phyloP scores from a whole-genome alignment of 2,329 filamentous ascomycete genomes.

The Exophiala bonariae region DNA sequence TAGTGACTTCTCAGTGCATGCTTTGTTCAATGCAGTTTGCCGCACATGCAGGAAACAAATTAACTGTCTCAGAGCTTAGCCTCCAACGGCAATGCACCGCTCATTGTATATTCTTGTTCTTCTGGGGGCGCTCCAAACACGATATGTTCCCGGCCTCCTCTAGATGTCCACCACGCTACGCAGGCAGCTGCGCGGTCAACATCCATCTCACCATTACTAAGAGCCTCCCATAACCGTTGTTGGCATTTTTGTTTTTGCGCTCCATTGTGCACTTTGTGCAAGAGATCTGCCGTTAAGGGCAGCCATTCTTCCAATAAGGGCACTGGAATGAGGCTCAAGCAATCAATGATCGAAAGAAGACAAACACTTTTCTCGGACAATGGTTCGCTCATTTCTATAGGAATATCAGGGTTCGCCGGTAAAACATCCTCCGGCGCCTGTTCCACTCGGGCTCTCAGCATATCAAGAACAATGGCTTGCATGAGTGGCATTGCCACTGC shows the following conservation, averaged over 20 bases:
- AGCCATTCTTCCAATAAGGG: slow-evolving; percentile 78
- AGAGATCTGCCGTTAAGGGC: slow-evolving; percentile 65
- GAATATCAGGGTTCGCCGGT: slow-evolving; percentile 37
- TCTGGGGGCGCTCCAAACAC: slow-evolving; percentile 44
- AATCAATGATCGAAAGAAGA: slow-evolving; percentile 74
- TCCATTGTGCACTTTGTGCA: slow-evolving; percentile 64
- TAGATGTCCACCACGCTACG: slow-evolving; percentile 81
- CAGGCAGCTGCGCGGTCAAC: slow-evolving; percentile 76
- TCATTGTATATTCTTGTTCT: slow-evolving; percentile 51
- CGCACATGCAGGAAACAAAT: neutral
- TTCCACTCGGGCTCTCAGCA: slow-evolving; percentile 66
- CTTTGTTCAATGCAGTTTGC: slow-evolving; percentile 2
- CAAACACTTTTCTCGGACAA: slow-evolving; percentile 80
- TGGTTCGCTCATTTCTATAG: slow-evolving; percentile 31
- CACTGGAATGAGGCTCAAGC: slow-evolving; percentile 71
- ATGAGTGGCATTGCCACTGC: slow-evolving; percentile 72
- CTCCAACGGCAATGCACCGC: slow-evolving; percentile 50
- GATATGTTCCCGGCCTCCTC: slow-evolving; percentile 59
- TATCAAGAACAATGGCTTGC: slow-evolving; percentile 78
- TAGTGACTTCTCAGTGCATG: neutral
- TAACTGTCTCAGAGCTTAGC: slow-evolving; percentile 49
- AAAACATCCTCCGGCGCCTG: slow-evolving; percentile 54
- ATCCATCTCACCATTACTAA: slow-evolving; percentile 83
- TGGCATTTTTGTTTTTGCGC: slow-evolving; percentile 65
- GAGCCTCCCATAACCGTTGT: slow-evolving; percentile 74